Percentiles rank a stretch among this genome's conserved stretches.
Evolutionary conservation across 1,284 basidiomycete genomes (phyloP).

Genomic region (Puccinia horiana): DNA sequence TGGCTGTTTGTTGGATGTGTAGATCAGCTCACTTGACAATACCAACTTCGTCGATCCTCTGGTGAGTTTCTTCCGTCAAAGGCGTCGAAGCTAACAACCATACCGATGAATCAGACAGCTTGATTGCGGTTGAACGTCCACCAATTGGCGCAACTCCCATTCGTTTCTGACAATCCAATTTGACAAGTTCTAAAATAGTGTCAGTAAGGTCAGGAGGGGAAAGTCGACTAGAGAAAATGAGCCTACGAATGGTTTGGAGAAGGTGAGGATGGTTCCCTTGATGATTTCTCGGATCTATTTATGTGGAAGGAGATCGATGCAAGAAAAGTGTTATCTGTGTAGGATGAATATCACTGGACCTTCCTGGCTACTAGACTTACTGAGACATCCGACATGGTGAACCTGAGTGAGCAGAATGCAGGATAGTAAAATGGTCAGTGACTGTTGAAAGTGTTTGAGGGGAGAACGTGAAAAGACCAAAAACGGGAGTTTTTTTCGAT

Average conservation of each 20-base stretch:
- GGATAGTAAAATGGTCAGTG: too few relatives aligned
- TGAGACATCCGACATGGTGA: too few relatives aligned
- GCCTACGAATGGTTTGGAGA: constrained; percentile 47
- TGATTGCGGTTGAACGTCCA: constrained; percentile 79
- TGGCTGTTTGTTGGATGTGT: neutral
- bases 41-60: constrained; percentile 72
- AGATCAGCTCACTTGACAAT: constrained; percentile 67
- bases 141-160: constrained; percentile 72
- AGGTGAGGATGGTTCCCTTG: constrained; percentile 38
- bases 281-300: constrained; percentile 39
- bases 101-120: constrained; percentile 70
- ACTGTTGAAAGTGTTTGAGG: too few relatives aligned
- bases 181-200: neutral
- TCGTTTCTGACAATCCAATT: constrained; percentile 58
- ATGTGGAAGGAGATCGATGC: neutral
- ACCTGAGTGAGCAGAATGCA: too few relatives aligned
- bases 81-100: constrained; percentile 86
- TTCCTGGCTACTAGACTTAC: neutral
- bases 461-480: too few relatives aligned
- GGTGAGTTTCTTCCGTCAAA: constrained; percentile 71
- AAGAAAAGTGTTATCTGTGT: neutral
- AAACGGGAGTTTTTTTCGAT: too few relatives aligned
- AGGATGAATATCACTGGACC: neutral
- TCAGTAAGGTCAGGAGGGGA: neutral
- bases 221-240: neutral